Percentiles rank a stretch among this genome's conserved stretches.
Conservation (phyloP, 345 rosid genomes). For the Raphanus sativus region DNA sequence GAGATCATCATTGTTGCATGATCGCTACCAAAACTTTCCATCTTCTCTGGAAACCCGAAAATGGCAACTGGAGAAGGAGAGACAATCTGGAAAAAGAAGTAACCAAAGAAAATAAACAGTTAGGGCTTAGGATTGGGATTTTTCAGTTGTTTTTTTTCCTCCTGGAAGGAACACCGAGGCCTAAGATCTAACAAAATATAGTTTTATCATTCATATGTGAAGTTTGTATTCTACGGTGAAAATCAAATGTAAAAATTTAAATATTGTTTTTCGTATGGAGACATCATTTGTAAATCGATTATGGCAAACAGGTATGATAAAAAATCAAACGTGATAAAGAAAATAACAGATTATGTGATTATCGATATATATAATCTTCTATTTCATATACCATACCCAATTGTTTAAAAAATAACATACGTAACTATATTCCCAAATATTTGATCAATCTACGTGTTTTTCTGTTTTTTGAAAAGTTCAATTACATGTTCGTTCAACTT, state of each 20-base stretch:
- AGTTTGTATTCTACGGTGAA: not conserved
- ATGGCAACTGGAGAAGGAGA: not conserved
- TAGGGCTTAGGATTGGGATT: not conserved
- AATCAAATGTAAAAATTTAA: not conserved
- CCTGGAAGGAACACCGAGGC: not conserved
- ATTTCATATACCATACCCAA: not conserved
- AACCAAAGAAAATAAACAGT: conserved; percentile 1
- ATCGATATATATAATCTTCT: not conserved
- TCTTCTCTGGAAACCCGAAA: not conserved
- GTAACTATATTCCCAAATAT: not conserved
- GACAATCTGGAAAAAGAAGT: not conserved
- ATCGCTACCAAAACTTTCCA: not conserved
- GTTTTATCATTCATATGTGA: not conserved
- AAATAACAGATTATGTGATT: not conserved
- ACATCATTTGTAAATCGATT: not conserved
- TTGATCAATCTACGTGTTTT: not conserved
- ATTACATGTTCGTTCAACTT: not conserved
- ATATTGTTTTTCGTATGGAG: not conserved
- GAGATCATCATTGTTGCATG: not conserved
- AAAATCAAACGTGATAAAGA: not conserved
- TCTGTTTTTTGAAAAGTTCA: not conserved
- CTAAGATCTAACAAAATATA: not conserved
- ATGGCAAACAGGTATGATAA: not conserved
- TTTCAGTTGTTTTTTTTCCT: not conserved
- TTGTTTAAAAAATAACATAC: not conserved